A percentile compares a stretch with the other conserved stretches of the same genome.
phyloP scores from a whole-genome alignment of 1,284 basidiomycete genomes.

The Ustilago hordei region DNA sequence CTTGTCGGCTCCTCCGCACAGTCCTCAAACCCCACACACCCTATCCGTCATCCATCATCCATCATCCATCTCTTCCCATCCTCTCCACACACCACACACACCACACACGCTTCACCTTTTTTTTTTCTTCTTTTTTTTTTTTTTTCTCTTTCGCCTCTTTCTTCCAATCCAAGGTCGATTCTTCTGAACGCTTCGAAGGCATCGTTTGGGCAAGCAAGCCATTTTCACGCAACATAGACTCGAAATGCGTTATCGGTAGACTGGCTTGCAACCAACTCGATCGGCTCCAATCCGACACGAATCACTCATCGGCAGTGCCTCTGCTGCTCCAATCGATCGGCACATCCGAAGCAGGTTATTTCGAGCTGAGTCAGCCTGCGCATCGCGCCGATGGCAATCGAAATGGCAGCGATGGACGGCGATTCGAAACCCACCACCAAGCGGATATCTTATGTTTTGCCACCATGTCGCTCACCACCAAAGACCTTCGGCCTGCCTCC shows the following conservation, averaged over 20 bases:
- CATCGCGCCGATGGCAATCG: constrained; percentile 16
- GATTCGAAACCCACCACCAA: constrained; percentile 41
- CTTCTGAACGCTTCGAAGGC: neutral
- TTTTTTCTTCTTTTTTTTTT: neutral
- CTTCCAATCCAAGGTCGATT: neutral
- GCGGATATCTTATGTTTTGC: constrained; percentile 58
- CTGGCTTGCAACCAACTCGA: too few relatives aligned
- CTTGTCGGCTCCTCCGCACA: neutral
- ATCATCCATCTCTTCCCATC: neutral
- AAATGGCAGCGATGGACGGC: constrained; percentile 22
- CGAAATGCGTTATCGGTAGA: neutral
- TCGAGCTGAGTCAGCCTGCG: neutral
- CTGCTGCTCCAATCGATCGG: too few relatives aligned
- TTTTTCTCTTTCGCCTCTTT: neutral
- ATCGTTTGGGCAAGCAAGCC: neutral
- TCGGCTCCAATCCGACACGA: too few relatives aligned
- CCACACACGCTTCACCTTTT: neutral
- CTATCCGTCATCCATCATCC: neutral
- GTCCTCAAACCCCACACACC: neutral
- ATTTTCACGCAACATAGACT: neutral
- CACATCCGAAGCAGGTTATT: too few relatives aligned
- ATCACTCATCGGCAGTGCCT: too few relatives aligned
- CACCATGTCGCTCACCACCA: constrained; percentile 39
- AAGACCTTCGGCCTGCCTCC: constrained; percentile 52
- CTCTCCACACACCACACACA: neutral